Evolutionary conservation across 345 rosid species (phyloP), one percentile per base, ranked within the genome.

Genomic region (Pistacia integerrima): DNA sequence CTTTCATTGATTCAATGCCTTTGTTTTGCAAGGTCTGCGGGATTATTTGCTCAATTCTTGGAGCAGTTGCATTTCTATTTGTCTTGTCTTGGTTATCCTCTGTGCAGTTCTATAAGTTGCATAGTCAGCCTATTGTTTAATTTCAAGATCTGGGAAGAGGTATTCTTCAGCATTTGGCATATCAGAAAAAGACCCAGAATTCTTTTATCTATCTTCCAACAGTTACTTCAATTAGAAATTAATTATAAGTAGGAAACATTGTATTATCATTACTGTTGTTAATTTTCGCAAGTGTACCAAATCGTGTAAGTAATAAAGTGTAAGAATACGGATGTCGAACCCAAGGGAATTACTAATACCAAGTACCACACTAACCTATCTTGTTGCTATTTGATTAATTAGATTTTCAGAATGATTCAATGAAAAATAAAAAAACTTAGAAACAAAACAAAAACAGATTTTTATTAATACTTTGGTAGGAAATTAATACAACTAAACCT

Each of bases 31-130:
- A 38, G 72, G 66, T 72, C 35, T 74, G 81, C 59, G 55, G 83
- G 84, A 59, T 64, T 28, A 11, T 81, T 60, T 67, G 80, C 67
- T 8, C 74, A 33, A 41, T 80, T 73, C 75, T 87, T 16, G 88
- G 82, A 74, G 86, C 76, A 44, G 76, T 72, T 61, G 72, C 64
- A 5, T 62, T 87, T 78, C 70, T 85, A 3, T 68, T 85, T 36
- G 8, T 81, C 77, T 85, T 36, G 8, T 81, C 77, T 72, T 89
- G 82, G 17, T 82, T 54, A 46, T 89, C 63, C 33, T 89, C 61
- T 84, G 81, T 54, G 80, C 89, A 38, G 33, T 73, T 16, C 76
- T 85, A 61, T 89, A 65, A 82, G 56, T 36, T 52, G 11, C 49
- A 54, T 49, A 11, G 25, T 51, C 49, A 36, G 28, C 59, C 18